A percentile compares a stretch with the other conserved stretches of the same genome.
Conservation (phyloP, 2,329 filamentous ascomycete genomes). For the Colletotrichum sp. region DNA sequence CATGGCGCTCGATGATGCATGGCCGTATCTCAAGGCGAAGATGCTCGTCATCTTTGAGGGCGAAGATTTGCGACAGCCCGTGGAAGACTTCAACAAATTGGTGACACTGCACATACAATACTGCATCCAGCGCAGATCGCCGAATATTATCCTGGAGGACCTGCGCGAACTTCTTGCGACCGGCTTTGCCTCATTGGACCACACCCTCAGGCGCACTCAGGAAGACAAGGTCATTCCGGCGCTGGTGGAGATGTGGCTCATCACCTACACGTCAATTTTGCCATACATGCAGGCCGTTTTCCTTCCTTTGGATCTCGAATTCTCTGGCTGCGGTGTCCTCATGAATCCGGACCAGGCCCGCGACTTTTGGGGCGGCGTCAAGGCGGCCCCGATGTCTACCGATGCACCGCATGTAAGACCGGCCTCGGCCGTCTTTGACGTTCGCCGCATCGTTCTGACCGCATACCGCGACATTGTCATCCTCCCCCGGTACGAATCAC, state of each 20-base stretch:
- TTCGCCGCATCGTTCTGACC: conserved; percentile 86
- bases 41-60: conserved; percentile 81
- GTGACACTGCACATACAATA: conserved; percentile 81
- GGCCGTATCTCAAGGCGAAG: conserved; percentile 80
- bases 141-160: conserved; percentile 76
- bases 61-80: conserved; percentile 78
- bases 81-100: conserved; percentile 83
- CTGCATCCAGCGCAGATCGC: conserved; percentile 76
- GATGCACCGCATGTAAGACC: conserved; percentile 49
- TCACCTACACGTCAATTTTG: conserved; percentile 87
- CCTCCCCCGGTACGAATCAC: conserved; percentile 83
- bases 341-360: conserved; percentile 80
- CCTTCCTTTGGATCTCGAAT: conserved; percentile 89
- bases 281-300: conserved; percentile 97
- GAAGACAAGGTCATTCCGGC: conserved; percentile 91
- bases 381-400: conserved; percentile 41
- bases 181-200: conserved; percentile 86
- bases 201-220: conserved; percentile 77
- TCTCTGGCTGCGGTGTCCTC: conserved; percentile 81
- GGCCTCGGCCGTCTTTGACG: conserved; percentile 70
- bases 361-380: conserved; percentile 87
- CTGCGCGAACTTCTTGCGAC: conserved; percentile 76
- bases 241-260: conserved; percentile 91
- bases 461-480: conserved; percentile 90
- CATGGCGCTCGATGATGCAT: conserved; percentile 79